Base-by-base conservation (phyloP, 164 flowering plant species). In the Liriodendron chinense region DNA sequence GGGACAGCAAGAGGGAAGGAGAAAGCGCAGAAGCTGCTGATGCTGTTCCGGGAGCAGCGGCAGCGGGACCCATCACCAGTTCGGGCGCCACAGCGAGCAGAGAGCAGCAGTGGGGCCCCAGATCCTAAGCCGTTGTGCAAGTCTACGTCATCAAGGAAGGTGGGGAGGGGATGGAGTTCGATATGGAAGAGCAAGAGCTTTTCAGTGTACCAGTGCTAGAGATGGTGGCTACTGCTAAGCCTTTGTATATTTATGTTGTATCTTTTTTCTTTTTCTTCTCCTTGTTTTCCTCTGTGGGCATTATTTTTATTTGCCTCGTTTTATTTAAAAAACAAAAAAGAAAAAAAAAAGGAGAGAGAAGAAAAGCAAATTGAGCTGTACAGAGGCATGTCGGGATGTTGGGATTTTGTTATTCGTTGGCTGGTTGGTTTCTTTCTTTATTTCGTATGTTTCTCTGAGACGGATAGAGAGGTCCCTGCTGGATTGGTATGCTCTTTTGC, bases 1-100 rank as follows among this genome's bases (percentile, higher is more conserved):
- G 99, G 98, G 69, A 91, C 96, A 4, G 71, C 80, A 47, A 88
- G 97, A 83, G 99, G 96, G 67, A 91, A 81, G 80, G 98, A 92
- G 73, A 93, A 92, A 75, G 89, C 99, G 26, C 97, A 95, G 81
- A 93, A 89, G 78, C 94, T 95, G 70, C 74, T 95, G 75, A 87
- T 90, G 94, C 75, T 93, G 74, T 95, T 95, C 74, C 80, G 99
- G 64, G 92, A 94, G 83, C 97, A 90, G 74, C 77, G 98, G 74
- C 94, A 92, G 68, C 83, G 89, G 57, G 98, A 95, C 22, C 86
- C 87, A 25, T 78, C 91, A 6, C 87, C 86, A 7, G 82, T 64
- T 28, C 80, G 69, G 48, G 78, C 47, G 34, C 79, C 50, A 43
- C 78, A 74, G 73, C 63, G 28, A 20, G 49, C 74, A 1, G 87